Percentiles rank a stretch among this genome's conserved stretches.
These are phyloP conservation scores for Wickerhamiella nectarea DNA, from an alignment of 805 yeast genomes.

Conservation along the genomic window DNA sequence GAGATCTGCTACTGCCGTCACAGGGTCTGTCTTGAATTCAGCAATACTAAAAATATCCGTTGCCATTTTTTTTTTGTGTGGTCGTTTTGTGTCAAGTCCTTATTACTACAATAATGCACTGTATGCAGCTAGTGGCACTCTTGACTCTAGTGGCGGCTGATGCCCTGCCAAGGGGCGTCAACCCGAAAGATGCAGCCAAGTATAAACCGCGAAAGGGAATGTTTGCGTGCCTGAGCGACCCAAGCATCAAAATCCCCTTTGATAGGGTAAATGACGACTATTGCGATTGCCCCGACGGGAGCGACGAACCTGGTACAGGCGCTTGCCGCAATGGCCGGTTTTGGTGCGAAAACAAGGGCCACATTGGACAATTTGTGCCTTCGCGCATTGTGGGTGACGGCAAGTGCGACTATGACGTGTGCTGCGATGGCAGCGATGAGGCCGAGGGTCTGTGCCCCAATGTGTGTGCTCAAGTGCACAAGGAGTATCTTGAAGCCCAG, in stretches of 20 bases:
- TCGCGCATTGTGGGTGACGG: constrained; percentile 72
- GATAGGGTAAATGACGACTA: constrained; percentile 70
- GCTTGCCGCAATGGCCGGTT: constrained; percentile 55
- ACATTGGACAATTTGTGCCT: constrained; percentile 46
- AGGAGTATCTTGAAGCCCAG: constrained; percentile 25
- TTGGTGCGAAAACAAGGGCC: constrained; percentile 70
- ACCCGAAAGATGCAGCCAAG: constrained; percentile 14
- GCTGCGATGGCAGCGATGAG: constrained; percentile 96
- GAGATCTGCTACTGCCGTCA: constrained; percentile 17
- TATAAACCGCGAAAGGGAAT: constrained; percentile 41
- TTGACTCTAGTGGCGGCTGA: neutral
- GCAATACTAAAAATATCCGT: constrained; percentile 18
- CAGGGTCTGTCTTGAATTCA: constrained; percentile 15
- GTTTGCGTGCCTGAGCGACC: constrained; percentile 61
- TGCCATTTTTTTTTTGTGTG: no score
- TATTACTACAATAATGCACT: neutral
- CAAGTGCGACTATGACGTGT: constrained; percentile 70
- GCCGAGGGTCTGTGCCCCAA: constrained; percentile 37
- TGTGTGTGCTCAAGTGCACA: constrained; percentile 39
- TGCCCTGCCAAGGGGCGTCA: constrained; percentile 13
- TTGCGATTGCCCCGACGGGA: constrained; percentile 96
- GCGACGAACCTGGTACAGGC: constrained; percentile 91
- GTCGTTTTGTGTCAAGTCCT: neutral
- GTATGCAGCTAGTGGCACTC: neutral
- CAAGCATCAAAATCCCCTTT: constrained; percentile 46